These are phyloP conservation scores for Hordeum vulgare DNA, from an alignment of 176 grass and related monocot species.

Conservation along the genomic window DNA sequence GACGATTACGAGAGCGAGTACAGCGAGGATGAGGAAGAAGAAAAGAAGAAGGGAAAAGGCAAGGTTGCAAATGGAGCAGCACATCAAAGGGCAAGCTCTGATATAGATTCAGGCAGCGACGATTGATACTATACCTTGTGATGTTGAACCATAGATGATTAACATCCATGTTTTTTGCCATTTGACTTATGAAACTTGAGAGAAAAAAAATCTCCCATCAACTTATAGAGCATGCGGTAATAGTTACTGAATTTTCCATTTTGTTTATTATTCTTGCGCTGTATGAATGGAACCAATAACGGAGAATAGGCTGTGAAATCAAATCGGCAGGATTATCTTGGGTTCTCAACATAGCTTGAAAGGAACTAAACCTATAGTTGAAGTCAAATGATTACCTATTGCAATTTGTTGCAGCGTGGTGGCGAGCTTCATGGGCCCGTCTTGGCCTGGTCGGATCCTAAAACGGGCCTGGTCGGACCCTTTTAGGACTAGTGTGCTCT, in stretches of 20 bases:
- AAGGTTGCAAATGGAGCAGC: constrained; percentile 52
- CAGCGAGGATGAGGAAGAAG: constrained; percentile 83
- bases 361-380: too few relatives aligned
- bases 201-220: not conserved
- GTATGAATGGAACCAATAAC: constrained; percentile 4
- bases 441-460: too few relatives aligned
- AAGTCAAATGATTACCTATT: too few relatives aligned
- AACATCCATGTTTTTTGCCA: constrained; percentile 20
- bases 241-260: not conserved
- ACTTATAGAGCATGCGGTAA: constrained; percentile 12
- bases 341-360: too few relatives aligned
- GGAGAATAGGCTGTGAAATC: not conserved
- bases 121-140: constrained; percentile 26
- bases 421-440: too few relatives aligned
- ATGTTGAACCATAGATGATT: constrained; percentile 14
- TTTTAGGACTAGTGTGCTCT: too few relatives aligned
- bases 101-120: constrained; percentile 42
- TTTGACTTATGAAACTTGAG: not conserved
- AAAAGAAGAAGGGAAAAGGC: constrained; percentile 59
- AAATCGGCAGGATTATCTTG: not conserved
- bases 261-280: not conserved
- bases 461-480: too few relatives aligned
- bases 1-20: constrained; percentile 99
- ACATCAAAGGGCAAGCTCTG: constrained; percentile 25
- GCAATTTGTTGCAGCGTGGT: too few relatives aligned